Evolutionary conservation across 768 basidiomycete species (phyloP), one percentile per base, ranked within the genome.

Genomic region (Coprinellus micaceus): DNA sequence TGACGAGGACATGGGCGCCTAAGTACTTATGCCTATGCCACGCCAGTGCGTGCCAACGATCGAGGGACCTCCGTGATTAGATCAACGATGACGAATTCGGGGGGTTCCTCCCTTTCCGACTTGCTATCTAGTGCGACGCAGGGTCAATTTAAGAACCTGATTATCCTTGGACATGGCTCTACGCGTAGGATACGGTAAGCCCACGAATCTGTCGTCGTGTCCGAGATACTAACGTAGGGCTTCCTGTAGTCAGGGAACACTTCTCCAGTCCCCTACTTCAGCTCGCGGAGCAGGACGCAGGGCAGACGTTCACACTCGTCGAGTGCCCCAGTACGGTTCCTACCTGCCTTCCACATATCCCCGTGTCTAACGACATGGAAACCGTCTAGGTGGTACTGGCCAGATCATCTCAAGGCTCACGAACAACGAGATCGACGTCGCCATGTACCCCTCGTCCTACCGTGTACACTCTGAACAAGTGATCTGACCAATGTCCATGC

Each of bases 181-280:
- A 17, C 40, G 40, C n/a, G 19, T 43, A 17, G 40, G 40, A 43
- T 43, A 43, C 19, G 40, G 40, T 43, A 5, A 43, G 19, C n/a
- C 19, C 40, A 43, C 40, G 5, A 37, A 37, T 17, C 9, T 37
- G 36, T 9, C 9, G 36, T 37, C 9, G 36, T 37, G 17, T 37
- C 17, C 17, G 36, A 17, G 36, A 37, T n/a, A n/a, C n/a, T n/a
- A n/a, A n/a, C n/a, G n/a, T n/a, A n/a, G n/a, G n/a, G n/a, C n/a
- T n/a, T n/a, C n/a, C 39, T 21, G 7, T 61, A 89, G 89, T 93
- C 48, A 78, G 88, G 29, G 91, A 93, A 66, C 94, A 97, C 69
- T 98, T 98, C 72, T 91, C 89, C 15, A 89, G 91, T 1, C 96
- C 96, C 0, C 77, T 99, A 15, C 82, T 98, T 2, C 94, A 96